Evolutionary conservation across 345 rosid species (phyloP).

Genomic region (Erysimum cheiranthoides): DNA sequence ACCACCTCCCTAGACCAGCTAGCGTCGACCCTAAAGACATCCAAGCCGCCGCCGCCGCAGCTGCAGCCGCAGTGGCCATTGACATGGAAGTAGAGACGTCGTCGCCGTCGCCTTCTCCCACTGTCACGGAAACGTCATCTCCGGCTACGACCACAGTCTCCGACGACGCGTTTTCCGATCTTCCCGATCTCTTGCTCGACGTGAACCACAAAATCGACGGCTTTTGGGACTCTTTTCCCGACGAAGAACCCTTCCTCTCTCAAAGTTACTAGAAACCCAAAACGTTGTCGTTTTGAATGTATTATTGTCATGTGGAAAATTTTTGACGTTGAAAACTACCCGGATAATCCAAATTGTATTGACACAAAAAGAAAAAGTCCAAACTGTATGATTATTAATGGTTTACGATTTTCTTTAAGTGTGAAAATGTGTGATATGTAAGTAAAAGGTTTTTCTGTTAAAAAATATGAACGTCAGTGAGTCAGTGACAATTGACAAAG

Average conservation of each 20-base stretch:
- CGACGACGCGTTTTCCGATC: constrained; percentile 70
- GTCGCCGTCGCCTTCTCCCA: constrained; percentile 22
- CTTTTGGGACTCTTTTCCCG: constrained; percentile 49
- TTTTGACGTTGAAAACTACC: constrained; percentile 29
- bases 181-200: constrained; percentile 68
- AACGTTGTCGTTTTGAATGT: constrained; percentile 35
- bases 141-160: constrained; percentile 25
- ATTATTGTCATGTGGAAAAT: constrained; percentile 7
- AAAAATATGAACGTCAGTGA: constrained; percentile 28
- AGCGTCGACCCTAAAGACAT: constrained; percentile 80
- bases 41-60: constrained; percentile 86
- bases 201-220: constrained; percentile 50
- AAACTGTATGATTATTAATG: constrained; percentile 18
- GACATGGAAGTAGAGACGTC: constrained; percentile 37
- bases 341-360: constrained; percentile 28
- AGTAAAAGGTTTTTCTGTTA: constrained; percentile 28
- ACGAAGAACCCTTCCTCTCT: constrained; percentile 41
- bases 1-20: constrained; percentile 75
- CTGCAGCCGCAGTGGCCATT: constrained; percentile 50
- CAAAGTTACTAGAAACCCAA: constrained; percentile 32
- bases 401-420: not conserved
- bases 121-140: constrained; percentile 36
- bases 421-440: constrained; percentile 26
- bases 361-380: not conserved
- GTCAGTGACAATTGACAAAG: constrained; percentile 37